Conservation (phyloP, 2,329 filamentous ascomycete genomes). For the Ascosphaera apis region DNA sequence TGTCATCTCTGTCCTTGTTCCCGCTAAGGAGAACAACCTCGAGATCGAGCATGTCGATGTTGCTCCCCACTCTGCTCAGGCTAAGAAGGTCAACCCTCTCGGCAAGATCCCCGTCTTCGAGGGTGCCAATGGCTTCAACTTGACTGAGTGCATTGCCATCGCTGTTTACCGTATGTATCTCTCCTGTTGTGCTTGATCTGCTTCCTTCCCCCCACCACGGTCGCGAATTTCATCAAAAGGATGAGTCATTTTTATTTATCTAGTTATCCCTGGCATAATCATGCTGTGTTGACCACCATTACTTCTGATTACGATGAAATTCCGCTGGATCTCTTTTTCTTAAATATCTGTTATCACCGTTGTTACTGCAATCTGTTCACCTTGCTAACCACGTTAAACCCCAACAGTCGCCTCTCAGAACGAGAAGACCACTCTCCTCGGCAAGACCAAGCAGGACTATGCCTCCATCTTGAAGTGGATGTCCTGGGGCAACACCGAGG, state of each 20-base stretch:
- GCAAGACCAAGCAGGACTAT: constrained; percentile 99
- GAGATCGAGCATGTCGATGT: constrained; percentile 68
- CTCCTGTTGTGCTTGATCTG: constrained; percentile 6
- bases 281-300: constrained; percentile 49
- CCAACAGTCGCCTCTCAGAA: constrained; percentile 88
- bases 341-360: constrained; percentile 8
- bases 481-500: constrained; percentile 84
- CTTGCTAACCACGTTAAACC: constrained; percentile 1
- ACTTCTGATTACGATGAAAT: constrained; percentile 47
- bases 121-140: constrained; percentile 70
- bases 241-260: constrained; percentile 46
- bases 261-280: constrained; percentile 99
- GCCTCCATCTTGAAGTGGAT: constrained; percentile 96
- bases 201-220: constrained; percentile 5
- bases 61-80: constrained; percentile 37
- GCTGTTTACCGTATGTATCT: constrained; percentile 78
- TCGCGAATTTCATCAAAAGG: constrained; percentile 28
- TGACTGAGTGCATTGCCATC: constrained; percentile 82
- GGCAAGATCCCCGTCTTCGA: constrained; percentile 86
- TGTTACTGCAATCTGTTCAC: neutral
- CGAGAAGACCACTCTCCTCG: constrained; percentile 97
- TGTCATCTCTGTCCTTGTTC: constrained; percentile 67
- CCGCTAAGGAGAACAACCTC: constrained; percentile 93
- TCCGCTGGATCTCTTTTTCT: constrained; percentile 12
- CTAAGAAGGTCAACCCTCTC: constrained; percentile 58